Evolutionary conservation across 164 flowering plant genomes (phyloP).

Genomic region (Akebia trifoliata): DNA sequence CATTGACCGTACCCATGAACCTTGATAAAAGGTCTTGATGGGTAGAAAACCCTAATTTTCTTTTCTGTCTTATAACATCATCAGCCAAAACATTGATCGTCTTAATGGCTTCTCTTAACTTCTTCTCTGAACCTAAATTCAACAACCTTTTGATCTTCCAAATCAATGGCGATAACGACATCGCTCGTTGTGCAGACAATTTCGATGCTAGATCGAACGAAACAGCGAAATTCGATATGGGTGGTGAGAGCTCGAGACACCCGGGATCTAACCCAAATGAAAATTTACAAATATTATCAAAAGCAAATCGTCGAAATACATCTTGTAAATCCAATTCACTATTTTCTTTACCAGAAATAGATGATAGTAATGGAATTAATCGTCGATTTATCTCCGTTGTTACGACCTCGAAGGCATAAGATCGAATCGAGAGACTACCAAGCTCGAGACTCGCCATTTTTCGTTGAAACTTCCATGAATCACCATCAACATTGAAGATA

Average conservation of each 20-base stretch:
- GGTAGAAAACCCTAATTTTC: conserved; percentile 18
- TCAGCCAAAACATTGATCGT: conserved; percentile 32
- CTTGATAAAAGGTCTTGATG: conserved; percentile 45
- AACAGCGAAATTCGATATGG: conserved; percentile 36
- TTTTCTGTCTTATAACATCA: conserved; percentile 34
- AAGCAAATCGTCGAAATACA: conserved; percentile 50
- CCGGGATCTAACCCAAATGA: conserved; percentile 65
- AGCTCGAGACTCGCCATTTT: conserved; percentile 63
- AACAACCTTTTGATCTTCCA: conserved; percentile 54
- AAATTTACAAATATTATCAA: conserved; percentile 54
- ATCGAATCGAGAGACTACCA: conserved; percentile 38
- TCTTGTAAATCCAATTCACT: conserved; percentile 49
- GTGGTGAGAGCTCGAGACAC: conserved; percentile 35
- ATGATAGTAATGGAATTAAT: conserved; percentile 37
- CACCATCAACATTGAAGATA: conserved; percentile 79
- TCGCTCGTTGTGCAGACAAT: conserved; percentile 46
- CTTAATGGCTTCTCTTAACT: conserved; percentile 39
- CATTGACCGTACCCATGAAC: conserved; percentile 43
- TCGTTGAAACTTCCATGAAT: conserved; percentile 60
- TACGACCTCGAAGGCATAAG: conserved; percentile 30
- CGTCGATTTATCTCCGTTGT: conserved; percentile 13
- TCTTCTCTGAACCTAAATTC: conserved; percentile 44
- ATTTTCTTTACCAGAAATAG: conserved; percentile 5
- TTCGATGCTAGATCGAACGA: conserved; percentile 59
- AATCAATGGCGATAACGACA: conserved; percentile 28